Conservation (phyloP, 805 yeast genomes). For the Yarrowia divulgata region DNA sequence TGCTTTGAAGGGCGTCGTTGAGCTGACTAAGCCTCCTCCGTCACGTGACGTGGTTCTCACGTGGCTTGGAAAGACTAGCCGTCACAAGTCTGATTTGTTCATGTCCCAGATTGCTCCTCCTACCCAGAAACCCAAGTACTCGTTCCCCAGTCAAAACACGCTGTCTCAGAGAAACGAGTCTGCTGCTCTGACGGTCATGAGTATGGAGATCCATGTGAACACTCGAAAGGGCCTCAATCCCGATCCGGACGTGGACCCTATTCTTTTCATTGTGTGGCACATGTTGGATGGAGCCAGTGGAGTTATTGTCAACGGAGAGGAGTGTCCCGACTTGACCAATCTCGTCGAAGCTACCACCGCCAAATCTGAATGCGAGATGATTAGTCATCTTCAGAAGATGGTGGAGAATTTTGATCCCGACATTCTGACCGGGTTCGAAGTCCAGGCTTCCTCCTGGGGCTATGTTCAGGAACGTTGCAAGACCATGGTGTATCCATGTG, state of each 20-base stretch:
- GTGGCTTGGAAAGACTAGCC: constrained; percentile 11
- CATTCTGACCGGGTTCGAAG: constrained; percentile 83
- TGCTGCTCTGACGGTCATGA: constrained; percentile 59
- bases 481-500: constrained; percentile 54
- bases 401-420: constrained; percentile 83
- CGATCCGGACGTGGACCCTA: constrained; percentile 68
- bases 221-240: constrained; percentile 62
- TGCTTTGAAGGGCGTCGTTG: not conserved
- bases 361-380: constrained; percentile 62
- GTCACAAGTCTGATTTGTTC: not conserved
- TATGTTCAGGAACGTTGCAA: constrained; percentile 69
- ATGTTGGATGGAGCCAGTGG: constrained; percentile 56
- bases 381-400: constrained; percentile 61
- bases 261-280: constrained; percentile 69
- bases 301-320: constrained; percentile 45
- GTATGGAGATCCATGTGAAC: constrained; percentile 72
- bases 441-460: constrained; percentile 87
- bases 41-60: constrained; percentile 20
- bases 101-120: constrained; percentile 2
- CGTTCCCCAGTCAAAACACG: constrained; percentile 6
- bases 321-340: constrained; percentile 42
- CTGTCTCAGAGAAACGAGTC: constrained; percentile 10
- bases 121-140: constrained; percentile 5
- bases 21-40: constrained; percentile 39
- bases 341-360: constrained; percentile 46